A percentile compares a stretch with the other conserved stretches of the same genome.
These are phyloP conservation scores for Syncephalastrum monosporum DNA, from an alignment of 371 early-diverging fungal species.

Conservation along the genomic window DNA sequence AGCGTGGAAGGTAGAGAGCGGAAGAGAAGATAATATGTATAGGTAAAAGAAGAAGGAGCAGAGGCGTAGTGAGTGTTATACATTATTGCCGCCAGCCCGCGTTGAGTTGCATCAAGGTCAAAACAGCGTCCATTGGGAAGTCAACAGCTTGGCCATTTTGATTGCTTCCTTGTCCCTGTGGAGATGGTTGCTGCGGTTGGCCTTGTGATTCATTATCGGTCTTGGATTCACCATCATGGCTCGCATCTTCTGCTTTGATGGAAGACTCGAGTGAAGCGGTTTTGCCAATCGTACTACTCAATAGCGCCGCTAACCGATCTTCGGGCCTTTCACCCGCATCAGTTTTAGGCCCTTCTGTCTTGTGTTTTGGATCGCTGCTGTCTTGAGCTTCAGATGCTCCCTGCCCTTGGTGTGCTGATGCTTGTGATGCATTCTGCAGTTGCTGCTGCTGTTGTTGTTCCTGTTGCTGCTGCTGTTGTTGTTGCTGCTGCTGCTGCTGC, in stretches of 20 bases:
- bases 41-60: too few species aligned
- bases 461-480: conserved; percentile 10
- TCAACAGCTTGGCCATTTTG: conserved; percentile 22
- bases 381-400: not conserved
- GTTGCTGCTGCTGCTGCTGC: conserved; percentile 6
- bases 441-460: conserved; percentile 10
- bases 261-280: conserved; percentile 4
- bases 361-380: too few species aligned
- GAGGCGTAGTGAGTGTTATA: too few species aligned
- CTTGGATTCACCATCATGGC: conserved; percentile 7
- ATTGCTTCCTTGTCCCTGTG: conserved; percentile 19
- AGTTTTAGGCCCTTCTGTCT: conserved; percentile 6
- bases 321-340: conserved; percentile 11
- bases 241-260: conserved; percentile 3
- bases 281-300: conserved; percentile 9
- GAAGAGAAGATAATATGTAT: too few species aligned
- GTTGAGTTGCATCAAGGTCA: conserved; percentile 64
- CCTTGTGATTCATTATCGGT: conserved; percentile 1
- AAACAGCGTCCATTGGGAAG: conserved; percentile 66
- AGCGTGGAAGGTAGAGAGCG: too few species aligned
- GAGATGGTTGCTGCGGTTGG: conserved; percentile 7
- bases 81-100: conserved; percentile 57
- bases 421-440: conserved; percentile 24
- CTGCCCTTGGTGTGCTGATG: conserved; percentile 17
- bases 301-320: conserved; percentile 11